Conservation (phyloP, 306 rosid species). For the Sicyos edulis region DNA sequence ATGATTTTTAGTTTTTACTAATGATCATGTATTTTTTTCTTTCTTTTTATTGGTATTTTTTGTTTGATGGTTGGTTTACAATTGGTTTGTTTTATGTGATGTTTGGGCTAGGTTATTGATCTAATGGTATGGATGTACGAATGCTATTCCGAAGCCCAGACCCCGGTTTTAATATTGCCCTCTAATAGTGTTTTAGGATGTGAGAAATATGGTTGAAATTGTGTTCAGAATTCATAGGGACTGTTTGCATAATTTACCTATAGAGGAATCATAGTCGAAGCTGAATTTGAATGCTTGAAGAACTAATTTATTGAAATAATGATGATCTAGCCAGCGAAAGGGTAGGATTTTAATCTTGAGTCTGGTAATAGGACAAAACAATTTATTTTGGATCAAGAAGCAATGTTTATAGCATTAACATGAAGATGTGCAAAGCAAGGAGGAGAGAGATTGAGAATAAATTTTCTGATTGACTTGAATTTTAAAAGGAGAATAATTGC, state of each 20-base stretch:
- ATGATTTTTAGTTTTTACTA: not conserved
- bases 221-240: not conserved
- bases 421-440: not conserved
- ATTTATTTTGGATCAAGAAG: not conserved
- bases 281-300: not conserved
- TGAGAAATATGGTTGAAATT: constrained; percentile 11
- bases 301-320: not conserved
- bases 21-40: not conserved
- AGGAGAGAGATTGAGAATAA: not conserved
- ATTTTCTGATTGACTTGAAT: not conserved
- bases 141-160: not conserved
- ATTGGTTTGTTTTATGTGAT: not conserved
- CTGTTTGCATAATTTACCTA: not conserved
- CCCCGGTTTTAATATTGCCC: not conserved
- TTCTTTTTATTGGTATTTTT: not conserved
- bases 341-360: not conserved
- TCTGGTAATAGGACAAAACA: not conserved
- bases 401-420: not conserved
- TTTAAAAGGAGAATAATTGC: not conserved
- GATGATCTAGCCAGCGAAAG: not conserved
- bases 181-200: not conserved
- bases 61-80: constrained; percentile 5
- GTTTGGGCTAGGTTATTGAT: not conserved
- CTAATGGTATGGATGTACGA: not conserved
- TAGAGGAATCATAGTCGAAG: not conserved